Conservation (phyloP, 495 filamentous ascomycete genomes). For the Filosporella fistucella region DNA sequence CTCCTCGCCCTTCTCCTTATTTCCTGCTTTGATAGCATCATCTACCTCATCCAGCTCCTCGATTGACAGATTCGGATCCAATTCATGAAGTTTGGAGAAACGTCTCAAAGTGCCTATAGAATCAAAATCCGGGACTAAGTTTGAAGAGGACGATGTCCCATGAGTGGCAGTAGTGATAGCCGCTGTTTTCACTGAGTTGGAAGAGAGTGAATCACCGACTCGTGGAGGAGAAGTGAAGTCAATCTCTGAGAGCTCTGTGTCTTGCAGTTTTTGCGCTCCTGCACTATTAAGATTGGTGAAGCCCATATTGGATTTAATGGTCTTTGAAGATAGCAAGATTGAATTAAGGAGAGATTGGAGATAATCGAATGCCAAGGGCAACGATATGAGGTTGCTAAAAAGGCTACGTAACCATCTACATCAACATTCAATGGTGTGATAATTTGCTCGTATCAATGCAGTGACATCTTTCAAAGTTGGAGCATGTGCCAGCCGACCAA, state of each 20-base stretch:
- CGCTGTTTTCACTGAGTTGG: not conserved
- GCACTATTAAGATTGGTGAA: too few relatives aligned
- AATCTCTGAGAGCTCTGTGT: not conserved
- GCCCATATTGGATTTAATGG: too few relatives aligned
- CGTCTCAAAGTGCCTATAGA: not conserved
- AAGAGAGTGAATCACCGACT: not conserved
- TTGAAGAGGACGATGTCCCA: not conserved
- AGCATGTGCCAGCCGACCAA: too few relatives aligned
- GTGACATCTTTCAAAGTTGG: too few relatives aligned
- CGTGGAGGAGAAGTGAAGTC: not conserved
- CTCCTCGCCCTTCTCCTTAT: not conserved
- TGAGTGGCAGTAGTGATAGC: not conserved
- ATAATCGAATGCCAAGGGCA: too few relatives aligned
- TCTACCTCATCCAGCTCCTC: not conserved
- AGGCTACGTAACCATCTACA: too few relatives aligned
- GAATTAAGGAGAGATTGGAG: too few relatives aligned
- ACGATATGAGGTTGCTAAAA: too few relatives aligned
- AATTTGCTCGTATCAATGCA: too few relatives aligned
- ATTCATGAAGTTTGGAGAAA: not conserved
- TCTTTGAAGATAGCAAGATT: too few relatives aligned
- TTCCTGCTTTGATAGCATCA: not conserved
- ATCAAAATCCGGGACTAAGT: not conserved
- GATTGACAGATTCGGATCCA: not conserved
- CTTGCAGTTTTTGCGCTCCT: too few relatives aligned
- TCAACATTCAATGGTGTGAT: too few relatives aligned